These are phyloP conservation scores for Calonectria pseudoturangicola DNA, from an alignment of 2,329 filamentous ascomycete genomes.

Conservation along the genomic window DNA sequence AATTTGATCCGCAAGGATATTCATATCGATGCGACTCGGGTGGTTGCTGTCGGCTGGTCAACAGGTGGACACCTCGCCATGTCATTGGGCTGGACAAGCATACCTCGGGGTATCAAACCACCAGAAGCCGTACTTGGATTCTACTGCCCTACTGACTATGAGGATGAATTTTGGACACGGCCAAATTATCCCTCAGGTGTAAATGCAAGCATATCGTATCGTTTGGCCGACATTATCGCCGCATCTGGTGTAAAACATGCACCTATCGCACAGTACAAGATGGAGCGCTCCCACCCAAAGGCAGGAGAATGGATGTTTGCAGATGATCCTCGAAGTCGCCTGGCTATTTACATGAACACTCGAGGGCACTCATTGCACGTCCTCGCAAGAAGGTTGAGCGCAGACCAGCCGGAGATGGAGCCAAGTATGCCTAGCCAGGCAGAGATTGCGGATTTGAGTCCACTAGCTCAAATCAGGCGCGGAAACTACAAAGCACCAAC, in stretches of 20 bases:
- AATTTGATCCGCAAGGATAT: neutral
- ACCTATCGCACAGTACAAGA: neutral
- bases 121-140: conserved; percentile 1
- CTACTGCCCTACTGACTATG: neutral
- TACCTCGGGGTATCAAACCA: neutral
- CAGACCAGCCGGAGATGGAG: neutral
- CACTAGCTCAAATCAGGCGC: neutral
- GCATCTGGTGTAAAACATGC: neutral
- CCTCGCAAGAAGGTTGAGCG: neutral
- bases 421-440: neutral
- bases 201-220: neutral
- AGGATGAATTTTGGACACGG: neutral
- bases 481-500: conserved; percentile 2
- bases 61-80: conserved; percentile 10
- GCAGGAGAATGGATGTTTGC: conserved; percentile 8
- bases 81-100: conserved; percentile 3
- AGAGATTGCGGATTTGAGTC: neutral
- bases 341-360: conserved; percentile 1
- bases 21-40: neutral
- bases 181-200: neutral
- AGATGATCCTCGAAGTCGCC: neutral
- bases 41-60: neutral
- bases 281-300: neutral
- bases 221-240: neutral
- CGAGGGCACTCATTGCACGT: neutral